These are phyloP conservation scores for Podaxis rugospora DNA, from an alignment of 768 basidiomycete genomes.

Conservation along the genomic window DNA sequence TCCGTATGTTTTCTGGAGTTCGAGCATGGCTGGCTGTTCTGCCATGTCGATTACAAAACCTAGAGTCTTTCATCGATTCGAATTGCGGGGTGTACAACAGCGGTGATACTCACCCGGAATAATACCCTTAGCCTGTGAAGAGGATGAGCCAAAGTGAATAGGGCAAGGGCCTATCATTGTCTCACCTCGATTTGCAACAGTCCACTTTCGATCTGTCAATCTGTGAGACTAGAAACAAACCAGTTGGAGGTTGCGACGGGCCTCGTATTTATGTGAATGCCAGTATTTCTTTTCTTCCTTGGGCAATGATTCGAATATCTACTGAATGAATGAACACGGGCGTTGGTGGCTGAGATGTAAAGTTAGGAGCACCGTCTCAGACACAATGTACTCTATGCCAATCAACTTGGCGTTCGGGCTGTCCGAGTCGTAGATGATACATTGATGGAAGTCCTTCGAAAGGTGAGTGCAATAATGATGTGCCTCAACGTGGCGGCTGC, in stretches of 20 bases:
- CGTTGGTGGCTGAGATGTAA: background rate
- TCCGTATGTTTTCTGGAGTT: slow-evolving; percentile 11
- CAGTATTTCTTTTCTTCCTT: slow-evolving; percentile 11
- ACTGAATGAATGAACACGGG: background rate
- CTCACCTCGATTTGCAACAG: slow-evolving; percentile 3
- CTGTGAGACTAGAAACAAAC: background rate
- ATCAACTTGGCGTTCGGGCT: slow-evolving; percentile 3
- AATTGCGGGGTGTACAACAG: background rate
- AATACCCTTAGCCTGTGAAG: background rate
- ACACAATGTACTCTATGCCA: slow-evolving; percentile 12
- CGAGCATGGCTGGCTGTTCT: slow-evolving; percentile 12
- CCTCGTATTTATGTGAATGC: slow-evolving; percentile 12
- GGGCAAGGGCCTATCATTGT: background rate
- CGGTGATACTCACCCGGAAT: background rate
- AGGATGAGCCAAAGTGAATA: background rate
- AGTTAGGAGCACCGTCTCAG: slow-evolving; percentile 4
- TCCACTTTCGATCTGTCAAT: slow-evolving; percentile 8
- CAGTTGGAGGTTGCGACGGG: background rate
- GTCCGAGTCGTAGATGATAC: slow-evolving; percentile 10
- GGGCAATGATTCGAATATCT: slow-evolving; percentile 7
- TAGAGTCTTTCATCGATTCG: background rate
- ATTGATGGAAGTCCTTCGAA: slow-evolving; percentile 10
- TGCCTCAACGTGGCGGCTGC: slow-evolving; percentile 10
- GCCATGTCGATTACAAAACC: slow-evolving; percentile 1
- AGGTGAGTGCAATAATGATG: slow-evolving; percentile 12